These are phyloP conservation scores for Trichoderma endophyticum DNA, from an alignment of 2,329 filamentous ascomycete species.

Conservation along the genomic window DNA sequence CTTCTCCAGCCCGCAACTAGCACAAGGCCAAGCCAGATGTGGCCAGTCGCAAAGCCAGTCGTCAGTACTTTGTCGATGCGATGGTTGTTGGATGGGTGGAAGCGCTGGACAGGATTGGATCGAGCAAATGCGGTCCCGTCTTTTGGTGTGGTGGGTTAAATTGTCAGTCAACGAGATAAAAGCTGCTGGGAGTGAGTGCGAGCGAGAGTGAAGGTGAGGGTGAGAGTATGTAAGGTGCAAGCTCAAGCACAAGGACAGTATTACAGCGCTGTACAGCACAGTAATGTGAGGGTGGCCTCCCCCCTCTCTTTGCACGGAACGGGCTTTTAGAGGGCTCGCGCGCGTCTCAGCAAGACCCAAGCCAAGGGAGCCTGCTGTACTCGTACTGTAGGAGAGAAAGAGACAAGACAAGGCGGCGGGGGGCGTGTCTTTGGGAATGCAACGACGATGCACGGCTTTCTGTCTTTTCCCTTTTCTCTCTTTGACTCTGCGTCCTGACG, in stretches of 20 bases:
- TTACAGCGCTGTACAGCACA: background rate
- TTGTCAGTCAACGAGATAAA: background rate
- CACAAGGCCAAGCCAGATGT: conserved; percentile 3
- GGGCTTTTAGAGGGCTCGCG: background rate
- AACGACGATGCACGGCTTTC: background rate
- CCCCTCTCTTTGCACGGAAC: background rate
- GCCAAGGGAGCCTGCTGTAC: background rate
- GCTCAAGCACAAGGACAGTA: too few relatives aligned
- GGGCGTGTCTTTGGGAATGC: conserved; percentile 12
- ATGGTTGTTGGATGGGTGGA: background rate
- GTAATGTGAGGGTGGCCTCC: background rate
- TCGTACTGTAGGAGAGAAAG: background rate
- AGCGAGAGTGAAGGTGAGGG: too few relatives aligned
- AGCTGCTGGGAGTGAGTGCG: background rate
- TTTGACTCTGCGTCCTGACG: background rate
- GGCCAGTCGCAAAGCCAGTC: background rate
- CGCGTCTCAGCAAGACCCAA: background rate
- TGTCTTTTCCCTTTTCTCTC: background rate
- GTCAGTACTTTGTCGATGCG: background rate
- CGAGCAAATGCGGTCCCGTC: background rate
- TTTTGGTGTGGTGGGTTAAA: background rate
- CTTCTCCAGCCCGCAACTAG: conserved; percentile 19
- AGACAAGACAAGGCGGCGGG: background rate
- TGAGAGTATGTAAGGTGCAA: too few relatives aligned
- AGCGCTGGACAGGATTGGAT: background rate